Conservation (phyloP, 768 basidiomycete species). For the Rhizopogon vulgaris region DNA sequence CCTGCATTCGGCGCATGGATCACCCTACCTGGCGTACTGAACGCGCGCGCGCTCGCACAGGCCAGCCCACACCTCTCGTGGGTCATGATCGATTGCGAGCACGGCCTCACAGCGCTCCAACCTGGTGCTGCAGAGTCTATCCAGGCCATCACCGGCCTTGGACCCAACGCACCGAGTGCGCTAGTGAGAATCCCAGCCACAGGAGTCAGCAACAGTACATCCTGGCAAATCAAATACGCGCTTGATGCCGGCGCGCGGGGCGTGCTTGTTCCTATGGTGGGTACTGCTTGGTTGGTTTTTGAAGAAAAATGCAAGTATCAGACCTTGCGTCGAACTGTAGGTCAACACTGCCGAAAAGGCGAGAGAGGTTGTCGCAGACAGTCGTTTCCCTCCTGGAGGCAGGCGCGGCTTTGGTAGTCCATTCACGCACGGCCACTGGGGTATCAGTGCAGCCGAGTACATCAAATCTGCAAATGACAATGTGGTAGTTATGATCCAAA, state of each 20-base stretch:
- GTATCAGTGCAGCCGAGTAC: conserved; percentile 45
- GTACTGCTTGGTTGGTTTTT: conserved; percentile 23
- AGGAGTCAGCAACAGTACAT: conserved; percentile 45
- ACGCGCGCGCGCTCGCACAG: conserved; percentile 53
- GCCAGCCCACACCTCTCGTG: conserved; percentile 53
- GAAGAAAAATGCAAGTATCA: not conserved
- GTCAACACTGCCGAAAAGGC: conserved; percentile 56
- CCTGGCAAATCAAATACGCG: conserved; percentile 70
- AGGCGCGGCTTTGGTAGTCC: conserved; percentile 62
- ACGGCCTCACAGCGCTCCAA: conserved; percentile 50
- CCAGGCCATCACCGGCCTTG: conserved; percentile 45
- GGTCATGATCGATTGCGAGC: conserved; percentile 66
- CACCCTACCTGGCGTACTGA: conserved; percentile 51
- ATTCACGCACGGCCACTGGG: conserved; percentile 56
- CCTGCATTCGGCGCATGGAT: conserved; percentile 68
- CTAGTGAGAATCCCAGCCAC: conserved; percentile 63
- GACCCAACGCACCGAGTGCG: conserved; percentile 40
- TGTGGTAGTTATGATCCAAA: conserved; percentile 57
- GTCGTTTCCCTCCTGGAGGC: conserved; percentile 57
- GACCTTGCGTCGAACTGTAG: conserved; percentile 20
- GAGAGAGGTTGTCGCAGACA: conserved; percentile 46
- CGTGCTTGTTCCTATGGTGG: conserved; percentile 62
- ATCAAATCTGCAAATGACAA: conserved; percentile 48
- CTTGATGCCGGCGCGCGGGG: conserved; percentile 65
- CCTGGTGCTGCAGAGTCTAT: conserved; percentile 53